Conservation (phyloP, 78 protist species). For the Planoprotostelium fungivorum region DNA sequence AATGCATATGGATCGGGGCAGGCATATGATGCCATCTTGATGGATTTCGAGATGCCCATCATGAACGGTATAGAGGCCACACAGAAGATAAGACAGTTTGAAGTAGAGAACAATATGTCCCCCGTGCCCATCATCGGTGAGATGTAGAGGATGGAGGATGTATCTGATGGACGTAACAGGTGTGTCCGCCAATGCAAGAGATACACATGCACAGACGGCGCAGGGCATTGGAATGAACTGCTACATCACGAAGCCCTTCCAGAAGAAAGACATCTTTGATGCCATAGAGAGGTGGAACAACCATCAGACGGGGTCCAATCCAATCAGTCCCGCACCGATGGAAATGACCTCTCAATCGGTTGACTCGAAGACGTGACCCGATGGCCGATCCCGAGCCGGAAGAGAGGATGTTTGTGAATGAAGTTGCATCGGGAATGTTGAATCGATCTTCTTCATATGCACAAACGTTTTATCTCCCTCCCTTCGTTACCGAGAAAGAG, state of each 20-base stretch:
- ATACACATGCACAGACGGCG: neutral
- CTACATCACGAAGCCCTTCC: conserved; percentile 58
- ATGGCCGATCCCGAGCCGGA: neutral
- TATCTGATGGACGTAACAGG: neutral
- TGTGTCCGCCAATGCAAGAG: neutral
- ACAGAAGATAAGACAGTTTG: conserved; percentile 26
- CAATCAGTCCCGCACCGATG: too few relatives aligned
- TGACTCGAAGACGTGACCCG: too few relatives aligned
- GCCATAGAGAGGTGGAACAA: conserved; percentile 38
- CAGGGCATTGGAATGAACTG: conserved; percentile 44
- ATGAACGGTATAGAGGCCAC: conserved; percentile 58
- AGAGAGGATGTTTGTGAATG: neutral
- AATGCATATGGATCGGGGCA: neutral
- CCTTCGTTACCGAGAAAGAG: neutral
- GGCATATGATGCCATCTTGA: conserved; percentile 44
- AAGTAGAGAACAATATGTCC: neutral
- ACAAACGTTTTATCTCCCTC: neutral
- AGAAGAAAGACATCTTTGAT: conserved; percentile 18
- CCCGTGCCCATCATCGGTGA: neutral
- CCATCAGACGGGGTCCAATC: neutral
- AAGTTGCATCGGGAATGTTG: neutral
- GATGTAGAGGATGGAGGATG: neutral
- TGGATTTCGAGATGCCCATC: conserved; percentile 69
- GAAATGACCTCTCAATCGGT: too few relatives aligned
- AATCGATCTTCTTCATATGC: neutral